Evolutionary conservation across 805 yeast genomes (phyloP), one percentile per base, ranked within the genome.

Genomic region (Suhomyces kilbournensis): DNA sequence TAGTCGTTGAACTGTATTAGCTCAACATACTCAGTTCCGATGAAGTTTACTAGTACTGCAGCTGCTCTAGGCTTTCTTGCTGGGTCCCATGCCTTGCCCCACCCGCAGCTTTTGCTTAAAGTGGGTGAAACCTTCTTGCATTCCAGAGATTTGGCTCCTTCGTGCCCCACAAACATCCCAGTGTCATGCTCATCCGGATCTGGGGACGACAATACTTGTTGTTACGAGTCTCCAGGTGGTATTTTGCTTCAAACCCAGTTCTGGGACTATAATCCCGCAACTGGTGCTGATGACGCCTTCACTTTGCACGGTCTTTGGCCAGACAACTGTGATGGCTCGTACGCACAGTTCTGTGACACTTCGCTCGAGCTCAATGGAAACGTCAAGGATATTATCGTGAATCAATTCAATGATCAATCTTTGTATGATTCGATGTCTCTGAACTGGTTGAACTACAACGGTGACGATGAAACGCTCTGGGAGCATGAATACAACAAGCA

Each of bases 401-500:
- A 62, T 49, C 51, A 72, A 17, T 76, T 76, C 50, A 69, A 71
- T 34, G 85, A 85, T 50, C 59, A 63, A 8, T 84, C 78, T 8
- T 72, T 90, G 47, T 72, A 87, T 45, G 67, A 70, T 1, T 76
- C 78, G 53, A 82, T 92, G 90, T 57, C 71, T 23, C 61, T 62
- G 28, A 69, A 77, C 54, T 92, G 97, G 97, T 85, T 86, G 65
- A 85, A 86, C 61, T 79, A 79, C 62, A 82, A 81, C 47, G 90
- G 90, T 9, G 67, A 80, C 52, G 93, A 87, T 64, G 84, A 81
- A 53, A 65, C 77, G 5, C 72, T 92, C 48, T 92, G 98, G 98
- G 77, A 80, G 34, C 97, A 92, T 69, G 97, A 92, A 69, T 92
- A 81, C 77, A 91, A 92, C 73, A 92, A 92, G 67, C 98, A 92